phyloP scores from a whole-genome alignment of 2,329 filamentous ascomycete genomes.

The Ophiostoma sp. region DNA sequence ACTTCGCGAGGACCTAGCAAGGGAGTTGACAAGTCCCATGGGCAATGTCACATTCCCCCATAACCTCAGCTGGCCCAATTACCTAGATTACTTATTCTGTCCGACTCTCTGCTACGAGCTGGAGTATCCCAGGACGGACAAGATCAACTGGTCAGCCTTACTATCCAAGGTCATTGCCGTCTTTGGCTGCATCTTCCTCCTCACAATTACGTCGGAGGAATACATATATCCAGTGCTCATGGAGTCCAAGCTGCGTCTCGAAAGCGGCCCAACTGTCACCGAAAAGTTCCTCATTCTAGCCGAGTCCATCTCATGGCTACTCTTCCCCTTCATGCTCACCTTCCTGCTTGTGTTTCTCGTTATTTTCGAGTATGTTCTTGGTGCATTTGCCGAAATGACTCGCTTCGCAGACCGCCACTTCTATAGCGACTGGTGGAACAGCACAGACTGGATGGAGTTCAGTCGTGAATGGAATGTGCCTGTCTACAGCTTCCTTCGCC shows the following conservation, averaged over 20 bases:
- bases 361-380: conserved; percentile 95
- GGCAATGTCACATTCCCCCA: conserved; percentile 84
- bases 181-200: conserved; percentile 92
- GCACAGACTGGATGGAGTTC: conserved; percentile 90
- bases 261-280: conserved; percentile 40
- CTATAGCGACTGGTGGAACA: conserved; percentile 74
- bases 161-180: conserved; percentile 81
- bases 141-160: conserved; percentile 74
- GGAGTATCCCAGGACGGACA: conserved; percentile 77
- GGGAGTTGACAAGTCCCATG: conserved; percentile 84
- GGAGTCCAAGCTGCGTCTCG: conserved; percentile 57
- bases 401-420: conserved; percentile 91
- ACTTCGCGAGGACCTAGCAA: conserved; percentile 79
- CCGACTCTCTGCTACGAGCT: conserved; percentile 97
- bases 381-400: conserved; percentile 90
- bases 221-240: conserved; percentile 87
- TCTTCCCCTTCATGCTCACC: conserved; percentile 96
- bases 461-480: conserved; percentile 96
- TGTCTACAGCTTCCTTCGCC: conserved; percentile 88
- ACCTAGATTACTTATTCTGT: conserved; percentile 79
- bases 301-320: conserved; percentile 82
- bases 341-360: conserved; percentile 95
- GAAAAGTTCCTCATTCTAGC: conserved; percentile 76
- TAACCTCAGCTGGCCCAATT: conserved; percentile 80
- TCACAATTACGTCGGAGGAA: conserved; percentile 86